Evolutionary conservation across 176 grass and related monocot genomes (phyloP), one percentile per base, ranked within the genome.

Genomic region (Poa annua): DNA sequence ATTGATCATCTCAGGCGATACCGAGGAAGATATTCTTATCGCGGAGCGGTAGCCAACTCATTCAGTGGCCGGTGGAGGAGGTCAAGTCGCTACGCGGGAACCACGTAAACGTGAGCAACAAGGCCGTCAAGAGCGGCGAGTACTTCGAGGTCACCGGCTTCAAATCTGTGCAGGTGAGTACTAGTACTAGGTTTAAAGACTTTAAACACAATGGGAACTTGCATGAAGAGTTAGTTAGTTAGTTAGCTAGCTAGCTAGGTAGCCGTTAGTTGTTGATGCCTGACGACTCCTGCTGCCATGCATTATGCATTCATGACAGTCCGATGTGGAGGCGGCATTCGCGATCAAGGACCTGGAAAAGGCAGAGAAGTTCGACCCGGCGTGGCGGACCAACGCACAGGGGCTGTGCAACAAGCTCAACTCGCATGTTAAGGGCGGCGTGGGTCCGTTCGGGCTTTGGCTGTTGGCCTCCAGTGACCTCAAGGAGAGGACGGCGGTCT

Each of bases 21-120:
- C 94, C 91, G 33, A 90, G 94, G 76, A 88, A 90, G 66, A 34
- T 94, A 22, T 94, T 85, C 89, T 79, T 94, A 3, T 84, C 88
- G 47, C 63, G 82, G 26, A 57, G 52, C 59, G 94, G 89, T 2
- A 91, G 75, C 66, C 91, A 97, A 76, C 82, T 97, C 21, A 51
- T 97, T 21, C 94, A 97, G 75, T 97, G 94, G 91, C 94, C 91
- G 13, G 85, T 94, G 60, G 81, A 91, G 66, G 91, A 97, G 78
- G 11, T 45, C 44, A 45, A 45, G 44, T 45, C 44, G 44, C 44
- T 45, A 0, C 44, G 44, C 1, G 44, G 44, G 11, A 45, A 45
- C 44, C 9, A 45, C 9, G 44, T 45, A 9, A 45, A 45, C 9
- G 44, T 45, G 10, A 45, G 44, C 44, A 45, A 45, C 44, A 45